These are phyloP conservation scores for Chamaecyparis obtusa DNA, from an alignment of 75 land plant species.

Conservation along the genomic window DNA sequence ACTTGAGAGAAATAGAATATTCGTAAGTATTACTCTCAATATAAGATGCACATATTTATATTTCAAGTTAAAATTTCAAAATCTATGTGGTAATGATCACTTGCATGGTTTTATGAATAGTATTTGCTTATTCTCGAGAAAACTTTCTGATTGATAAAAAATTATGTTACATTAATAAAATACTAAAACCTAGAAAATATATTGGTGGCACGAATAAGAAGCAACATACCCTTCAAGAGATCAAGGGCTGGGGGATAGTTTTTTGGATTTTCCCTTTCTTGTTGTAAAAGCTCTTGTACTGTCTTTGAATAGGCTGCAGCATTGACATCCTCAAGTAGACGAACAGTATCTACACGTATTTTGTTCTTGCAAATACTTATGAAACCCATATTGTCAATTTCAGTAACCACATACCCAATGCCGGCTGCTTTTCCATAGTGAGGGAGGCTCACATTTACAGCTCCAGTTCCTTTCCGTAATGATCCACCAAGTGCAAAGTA, in stretches of 20 bases:
- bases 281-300: constrained; percentile 66
- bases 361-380: constrained; percentile 72
- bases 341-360: constrained; percentile 77
- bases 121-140: background rate
- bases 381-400: constrained; percentile 58
- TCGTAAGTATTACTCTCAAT: too few species aligned
- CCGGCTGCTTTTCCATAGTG: constrained; percentile 82
- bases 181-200: background rate
- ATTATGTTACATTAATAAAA: background rate
- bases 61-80: background rate
- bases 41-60: background rate
- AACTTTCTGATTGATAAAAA: background rate
- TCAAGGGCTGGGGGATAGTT: constrained; percentile 84
- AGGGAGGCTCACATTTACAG: constrained; percentile 73
- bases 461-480: constrained; percentile 74
- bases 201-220: background rate
- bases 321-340: constrained; percentile 82
- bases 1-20: background rate
- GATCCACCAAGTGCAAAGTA: constrained; percentile 42
- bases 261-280: constrained; percentile 49
- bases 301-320: constrained; percentile 68
- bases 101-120: background rate
- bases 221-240: constrained; percentile 68
- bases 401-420: constrained; percentile 69
- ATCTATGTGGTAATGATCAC: background rate